Base-by-base conservation (phyloP, 176 grass and related monocot genomes). In the Oryza longistaminata region DNA sequence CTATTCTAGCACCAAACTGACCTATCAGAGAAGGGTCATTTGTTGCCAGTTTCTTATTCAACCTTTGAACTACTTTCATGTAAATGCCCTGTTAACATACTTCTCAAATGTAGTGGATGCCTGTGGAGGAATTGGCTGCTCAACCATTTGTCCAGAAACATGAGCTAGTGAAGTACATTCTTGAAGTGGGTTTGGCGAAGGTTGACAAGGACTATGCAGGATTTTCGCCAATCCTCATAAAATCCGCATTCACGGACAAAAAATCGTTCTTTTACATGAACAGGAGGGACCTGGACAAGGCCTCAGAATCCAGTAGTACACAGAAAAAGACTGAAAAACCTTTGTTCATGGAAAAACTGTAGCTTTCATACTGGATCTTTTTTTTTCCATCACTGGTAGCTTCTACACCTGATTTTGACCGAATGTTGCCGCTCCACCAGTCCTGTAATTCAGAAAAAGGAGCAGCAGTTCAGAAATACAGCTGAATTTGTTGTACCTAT, bases 121-220 rank as follows among this genome's bases (percentile, higher is more conserved):
- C 93, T 10, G 74, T 99, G 29, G 91, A 99, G 45, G 85, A 99
- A 85, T 99, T 94, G 73, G 83, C 86, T 26, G 87, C 83, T 3
- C 96, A 99, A 66, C 91, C 96, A 12, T 96, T 99, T 75, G 75
- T 96, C 19, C 74, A 96, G 80, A 91, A 96, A 68, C 89, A 99
- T 58, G 93, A 99, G 61, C 70, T 99, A 13, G 84, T 88, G 78
- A 98, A 91, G 75, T 92, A 99, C 53, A 94, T 94, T 29, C 83
- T 89, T 17, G 78, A 99, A 62, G 81, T 99, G n/a, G 70, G 96
- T 42, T 64, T 96, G 77, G 83, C 93, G 52, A 95, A 95, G 83
- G 60, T 76, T 1, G 90, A 95, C 68, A 91, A 67, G 49, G 81
- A 83, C 80, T 99, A 99, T 24, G 66, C 86, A 65, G 96, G 96